Base-by-base conservation (phyloP, 345 rosid species). In the Microcos paniculata region DNA sequence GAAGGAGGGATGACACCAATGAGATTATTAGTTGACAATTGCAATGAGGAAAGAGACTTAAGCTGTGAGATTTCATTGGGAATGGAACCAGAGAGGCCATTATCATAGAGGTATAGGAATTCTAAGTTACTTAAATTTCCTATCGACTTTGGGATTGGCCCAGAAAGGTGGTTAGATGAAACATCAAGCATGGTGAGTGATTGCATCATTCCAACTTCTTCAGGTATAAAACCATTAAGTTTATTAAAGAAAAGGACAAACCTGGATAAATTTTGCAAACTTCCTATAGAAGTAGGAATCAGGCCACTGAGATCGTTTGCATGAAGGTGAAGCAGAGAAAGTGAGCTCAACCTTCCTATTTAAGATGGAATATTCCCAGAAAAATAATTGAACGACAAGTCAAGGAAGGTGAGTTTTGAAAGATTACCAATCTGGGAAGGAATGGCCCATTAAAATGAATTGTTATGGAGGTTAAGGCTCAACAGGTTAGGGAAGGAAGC, bases 241-340 rank as follows among this genome's bases (percentile, higher is more conserved):
- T 23, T 57, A 11, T 77, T 77, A 0, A 1, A 1, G 0, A 0
- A 0, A 23, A 81, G 42, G 13, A 7, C 1, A 1, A 81, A 46
- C 8, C 21, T 2, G 0, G 30, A 19, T 8, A 75, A 10, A 7
- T 28, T 57, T 4, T 1, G 26, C 38, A 74, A 42, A 24, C 28
- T 70, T 18, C 80, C 74, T 1, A 80, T 7, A 2, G 62, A 51
- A 1, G 15, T 3, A 0, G 83, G 83, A 13, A 80, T 71, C 5
- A n/a, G 10, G 18, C 83, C 77, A 0, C 64, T 35, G 3, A 75
- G 46, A 5, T 1, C 2, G 43, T 80, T 80, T 0, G 26, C 24
- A 33, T 9, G 1, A 4, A 80, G 42, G 0, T 23, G 0, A 1
- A 80, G 51, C 0, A 15, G 10, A 5, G 14, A 6, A 13, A 76